Conservation (phyloP, 2,329 filamentous ascomycete species). For the Sclerotinia borealis region DNA sequence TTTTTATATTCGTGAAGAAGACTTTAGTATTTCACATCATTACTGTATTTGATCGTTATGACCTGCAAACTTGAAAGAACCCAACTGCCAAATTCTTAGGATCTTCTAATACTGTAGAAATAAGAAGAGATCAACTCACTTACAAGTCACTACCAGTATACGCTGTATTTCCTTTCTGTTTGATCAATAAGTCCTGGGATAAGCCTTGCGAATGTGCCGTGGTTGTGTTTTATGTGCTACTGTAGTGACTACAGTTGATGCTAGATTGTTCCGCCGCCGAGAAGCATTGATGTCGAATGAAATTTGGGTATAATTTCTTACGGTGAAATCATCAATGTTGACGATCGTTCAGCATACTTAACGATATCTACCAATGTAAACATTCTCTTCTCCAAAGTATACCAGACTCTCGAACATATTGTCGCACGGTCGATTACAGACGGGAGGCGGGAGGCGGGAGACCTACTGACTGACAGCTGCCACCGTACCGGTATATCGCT, state of each 20-base stretch:
- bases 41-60: background rate
- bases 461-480: background rate
- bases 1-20: background rate
- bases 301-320: background rate
- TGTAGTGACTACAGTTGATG: background rate
- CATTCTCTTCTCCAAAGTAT: background rate
- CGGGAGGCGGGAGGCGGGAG: background rate
- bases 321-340: background rate
- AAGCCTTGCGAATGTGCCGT: background rate
- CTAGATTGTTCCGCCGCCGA: background rate
- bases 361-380: background rate
- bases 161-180: background rate
- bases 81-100: background rate
- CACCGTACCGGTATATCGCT: background rate
- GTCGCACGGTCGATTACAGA: background rate
- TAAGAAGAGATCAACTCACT: background rate
- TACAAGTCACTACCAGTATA: too few relatives aligned
- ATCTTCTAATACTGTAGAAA: background rate
- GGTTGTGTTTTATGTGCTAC: too few relatives aligned
- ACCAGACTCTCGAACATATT: background rate
- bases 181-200: background rate
- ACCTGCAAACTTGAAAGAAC: background rate
- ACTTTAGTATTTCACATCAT: background rate
- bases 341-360: background rate
- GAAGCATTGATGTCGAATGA: too few relatives aligned